These are phyloP conservation scores for Plasmodium berghei DNA, from an alignment of 169 alveolate genomes.

Conservation along the genomic window DNA sequence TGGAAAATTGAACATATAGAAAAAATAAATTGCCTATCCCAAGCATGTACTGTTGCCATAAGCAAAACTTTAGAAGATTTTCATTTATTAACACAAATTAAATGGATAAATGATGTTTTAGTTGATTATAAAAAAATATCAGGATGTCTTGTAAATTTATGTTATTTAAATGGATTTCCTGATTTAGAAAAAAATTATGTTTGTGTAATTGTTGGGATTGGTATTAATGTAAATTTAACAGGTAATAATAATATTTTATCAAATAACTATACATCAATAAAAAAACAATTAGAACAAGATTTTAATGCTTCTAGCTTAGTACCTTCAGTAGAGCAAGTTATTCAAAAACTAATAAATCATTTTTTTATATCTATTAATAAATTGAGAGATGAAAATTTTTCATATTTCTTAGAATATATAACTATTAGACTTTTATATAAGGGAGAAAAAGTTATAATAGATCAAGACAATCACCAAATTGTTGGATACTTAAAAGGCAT, in stretches of 20 bases:
- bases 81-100: conserved; percentile 70
- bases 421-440: conserved; percentile 30
- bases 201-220: conserved; percentile 50
- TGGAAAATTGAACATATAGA: conserved; percentile 70
- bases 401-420: conserved; percentile 35
- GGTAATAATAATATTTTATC: conserved; percentile 18
- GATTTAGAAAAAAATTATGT: not conserved
- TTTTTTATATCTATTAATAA: not conserved
- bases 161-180: conserved; percentile 4
- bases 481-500: conserved; percentile 36
- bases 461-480: conserved; percentile 16
- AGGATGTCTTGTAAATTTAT: conserved; percentile 71
- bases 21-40: conserved; percentile 74
- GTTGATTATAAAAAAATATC: conserved; percentile 77
- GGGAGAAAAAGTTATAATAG: conserved; percentile 30
- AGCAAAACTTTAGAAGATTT: conserved; percentile 74
- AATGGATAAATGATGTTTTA: conserved; percentile 82
- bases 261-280: conserved; percentile 36
- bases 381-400: conserved; percentile 28
- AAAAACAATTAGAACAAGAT: conserved; percentile 35
- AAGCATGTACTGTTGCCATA: conserved; percentile 79
- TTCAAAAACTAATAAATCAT: conserved; percentile 18
- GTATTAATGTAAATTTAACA: conserved; percentile 31
- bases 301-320: not conserved
- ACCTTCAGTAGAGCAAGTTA: conserved; percentile 45